Conservation (phyloP, 202 grass and related monocot genomes). For the Schoenoplectus tabernaemontani region DNA sequence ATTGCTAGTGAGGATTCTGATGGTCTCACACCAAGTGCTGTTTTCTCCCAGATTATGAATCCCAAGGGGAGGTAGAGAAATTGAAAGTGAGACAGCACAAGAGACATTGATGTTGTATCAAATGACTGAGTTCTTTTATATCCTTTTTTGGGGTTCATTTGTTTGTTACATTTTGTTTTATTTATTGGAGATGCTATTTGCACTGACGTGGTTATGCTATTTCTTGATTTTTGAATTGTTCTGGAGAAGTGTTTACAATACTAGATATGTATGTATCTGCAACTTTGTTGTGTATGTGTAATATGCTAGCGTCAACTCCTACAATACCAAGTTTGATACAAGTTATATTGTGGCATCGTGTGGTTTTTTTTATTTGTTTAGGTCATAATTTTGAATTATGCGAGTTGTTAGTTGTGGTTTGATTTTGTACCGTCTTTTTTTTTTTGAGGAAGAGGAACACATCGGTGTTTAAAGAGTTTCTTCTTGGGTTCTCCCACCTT, state of each 20-base stretch:
- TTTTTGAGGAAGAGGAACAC: too few relatives aligned
- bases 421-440: background rate
- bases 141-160: background rate
- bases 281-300: background rate
- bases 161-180: slow-evolving; percentile 6
- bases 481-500: background rate
- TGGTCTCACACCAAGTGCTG: slow-evolving; percentile 65
- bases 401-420: background rate
- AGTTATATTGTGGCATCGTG: background rate
- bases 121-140: background rate
- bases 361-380: background rate
- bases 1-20: slow-evolving; percentile 68
- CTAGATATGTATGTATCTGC: slow-evolving; percentile 5
- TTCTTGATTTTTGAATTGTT: slow-evolving; percentile 18
- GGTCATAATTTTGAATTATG: background rate
- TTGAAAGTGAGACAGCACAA: background rate
- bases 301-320: background rate
- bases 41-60: slow-evolving; percentile 99
- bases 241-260: slow-evolving; percentile 1
- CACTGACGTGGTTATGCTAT: slow-evolving; percentile 2
- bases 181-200: slow-evolving; percentile 6
- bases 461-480: background rate
- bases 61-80: slow-evolving; percentile 81
- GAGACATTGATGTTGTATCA: background rate
- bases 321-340: background rate